phyloP scores from a whole-genome alignment of 2,329 filamentous ascomycete genomes.

The Leptosphaerulina australis region DNA sequence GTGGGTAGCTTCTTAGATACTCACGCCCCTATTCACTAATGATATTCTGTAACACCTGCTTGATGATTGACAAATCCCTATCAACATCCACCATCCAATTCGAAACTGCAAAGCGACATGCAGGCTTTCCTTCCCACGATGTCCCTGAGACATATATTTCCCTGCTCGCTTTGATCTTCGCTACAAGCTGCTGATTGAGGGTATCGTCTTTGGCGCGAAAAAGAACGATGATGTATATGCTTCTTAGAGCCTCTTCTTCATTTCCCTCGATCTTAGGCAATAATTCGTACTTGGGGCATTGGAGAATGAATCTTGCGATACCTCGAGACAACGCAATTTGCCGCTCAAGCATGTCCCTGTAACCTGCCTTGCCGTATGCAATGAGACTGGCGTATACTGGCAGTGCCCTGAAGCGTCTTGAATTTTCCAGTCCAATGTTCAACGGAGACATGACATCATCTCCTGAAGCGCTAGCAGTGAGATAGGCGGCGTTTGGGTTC shows the following conservation, averaged over 20 bases:
- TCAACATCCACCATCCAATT: conserved; percentile 80
- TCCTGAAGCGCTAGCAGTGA: conserved; percentile 54
- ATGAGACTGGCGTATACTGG: conserved; percentile 82
- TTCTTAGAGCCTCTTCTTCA: conserved; percentile 53
- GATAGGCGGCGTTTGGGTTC: conserved; percentile 86
- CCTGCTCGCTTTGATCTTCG: conserved; percentile 73
- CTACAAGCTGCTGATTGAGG: conserved; percentile 70
- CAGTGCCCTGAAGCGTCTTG: conserved; percentile 86
- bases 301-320: conserved; percentile 68
- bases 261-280: conserved; percentile 59
- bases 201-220: conserved; percentile 72
- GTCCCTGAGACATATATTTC: conserved; percentile 86
- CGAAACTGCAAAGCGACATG: conserved; percentile 82
- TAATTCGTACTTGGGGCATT: conserved; percentile 68
- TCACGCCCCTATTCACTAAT: conserved; percentile 4
- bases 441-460: conserved; percentile 74
- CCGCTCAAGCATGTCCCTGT: conserved; percentile 70
- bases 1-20: no score
- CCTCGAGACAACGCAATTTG: conserved; percentile 74
- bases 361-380: conserved; percentile 73
- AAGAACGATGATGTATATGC: conserved; percentile 73
- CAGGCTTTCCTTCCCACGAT: conserved; percentile 73
- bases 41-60: conserved; percentile 62
- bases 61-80: conserved; percentile 70
- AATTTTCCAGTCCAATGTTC: conserved; percentile 90